Conservation (phyloP, 2,329 filamentous ascomycete genomes). For the Trichophaea hybrida region DNA sequence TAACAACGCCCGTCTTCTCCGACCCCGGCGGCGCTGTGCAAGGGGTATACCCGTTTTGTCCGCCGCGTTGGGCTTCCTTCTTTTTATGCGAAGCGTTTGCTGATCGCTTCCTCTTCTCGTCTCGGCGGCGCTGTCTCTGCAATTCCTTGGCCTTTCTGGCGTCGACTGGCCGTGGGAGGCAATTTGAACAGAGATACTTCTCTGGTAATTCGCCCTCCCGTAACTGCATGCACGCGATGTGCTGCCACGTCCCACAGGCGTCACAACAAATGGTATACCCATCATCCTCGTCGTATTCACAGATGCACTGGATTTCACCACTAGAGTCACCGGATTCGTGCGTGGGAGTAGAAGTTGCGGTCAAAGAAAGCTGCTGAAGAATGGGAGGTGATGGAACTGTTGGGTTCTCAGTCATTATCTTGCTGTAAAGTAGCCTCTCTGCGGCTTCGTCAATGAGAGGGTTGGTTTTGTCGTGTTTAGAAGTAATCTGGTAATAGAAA, state of each 20-base stretch:
- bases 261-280: conserved; percentile 96
- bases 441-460: conserved; percentile 22
- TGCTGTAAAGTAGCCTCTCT: conserved; percentile 27
- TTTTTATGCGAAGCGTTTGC: conserved; percentile 76
- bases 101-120: conserved; percentile 44
- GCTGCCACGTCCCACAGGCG: conserved; percentile 92
- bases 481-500: conserved; percentile 23
- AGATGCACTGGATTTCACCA: conserved; percentile 52
- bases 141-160: conserved; percentile 59
- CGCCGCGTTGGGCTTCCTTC: conserved; percentile 40
- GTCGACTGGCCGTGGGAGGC: conserved; percentile 64
- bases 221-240: conserved; percentile 93
- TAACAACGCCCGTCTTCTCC: conserved; percentile 12
- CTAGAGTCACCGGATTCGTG: conserved; percentile 19
- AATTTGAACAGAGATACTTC: conserved; percentile 76
- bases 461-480: conserved; percentile 23
- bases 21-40: conserved; percentile 5
- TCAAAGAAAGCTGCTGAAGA: conserved; percentile 24
- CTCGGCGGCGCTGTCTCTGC: conserved; percentile 47
- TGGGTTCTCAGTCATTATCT: conserved; percentile 28
- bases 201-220: conserved; percentile 56
- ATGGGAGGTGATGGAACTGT: conserved; percentile 27
- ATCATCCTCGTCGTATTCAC: conserved; percentile 84
- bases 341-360: conserved; percentile 19
- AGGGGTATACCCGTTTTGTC: conserved; percentile 10